These are phyloP conservation scores for Lindgomyces ingoldianus DNA, from an alignment of 495 filamentous ascomycete genomes.

Conservation along the genomic window DNA sequence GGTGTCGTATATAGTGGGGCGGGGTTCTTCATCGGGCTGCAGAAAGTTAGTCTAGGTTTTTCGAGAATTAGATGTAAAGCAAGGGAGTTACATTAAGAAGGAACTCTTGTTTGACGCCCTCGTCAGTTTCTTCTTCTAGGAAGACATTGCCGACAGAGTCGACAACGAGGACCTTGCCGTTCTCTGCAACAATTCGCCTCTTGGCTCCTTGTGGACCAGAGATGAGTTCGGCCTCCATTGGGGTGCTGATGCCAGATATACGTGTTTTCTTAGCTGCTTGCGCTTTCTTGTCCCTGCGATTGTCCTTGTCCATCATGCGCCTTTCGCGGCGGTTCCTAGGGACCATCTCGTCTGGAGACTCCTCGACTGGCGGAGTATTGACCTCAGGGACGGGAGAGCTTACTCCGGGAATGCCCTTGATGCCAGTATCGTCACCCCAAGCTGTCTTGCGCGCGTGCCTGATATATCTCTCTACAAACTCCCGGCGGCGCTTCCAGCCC, in stretches of 20 bases:
- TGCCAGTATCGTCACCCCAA: conserved; percentile 77
- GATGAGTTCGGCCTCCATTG: conserved; percentile 42
- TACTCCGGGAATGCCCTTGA: conserved; percentile 68
- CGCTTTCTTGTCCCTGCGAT: conserved; percentile 50
- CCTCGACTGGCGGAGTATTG: conserved; percentile 48
- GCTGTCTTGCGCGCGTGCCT: conserved; percentile 82
- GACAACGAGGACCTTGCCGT: conserved; percentile 91
- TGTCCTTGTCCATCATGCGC: conserved; percentile 79
- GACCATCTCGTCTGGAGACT: conserved; percentile 41
- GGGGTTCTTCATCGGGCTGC: conserved; percentile 47
- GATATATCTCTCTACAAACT: conserved; percentile 90
- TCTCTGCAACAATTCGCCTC: conserved; percentile 85
- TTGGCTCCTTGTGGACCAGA: conserved; percentile 63
- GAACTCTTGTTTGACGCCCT: conserved; percentile 78
- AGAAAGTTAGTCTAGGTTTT: conserved; percentile 1
- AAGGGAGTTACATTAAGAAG: conserved; percentile 69
- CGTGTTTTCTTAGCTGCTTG: conserved; percentile 50
- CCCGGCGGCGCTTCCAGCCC: conserved; percentile 81
- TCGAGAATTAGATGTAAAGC: not conserved
- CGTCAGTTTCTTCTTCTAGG: conserved; percentile 83
- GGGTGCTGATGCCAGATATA: conserved; percentile 46
- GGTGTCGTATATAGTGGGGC: conserved; percentile 46
- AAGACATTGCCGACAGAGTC: conserved; percentile 90
- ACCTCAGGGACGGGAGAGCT: conserved; percentile 39
- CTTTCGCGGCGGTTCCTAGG: conserved; percentile 85